These are phyloP conservation scores for Fistulinella prunicolor DNA, from an alignment of 768 basidiomycete genomes.

Conservation along the genomic window DNA sequence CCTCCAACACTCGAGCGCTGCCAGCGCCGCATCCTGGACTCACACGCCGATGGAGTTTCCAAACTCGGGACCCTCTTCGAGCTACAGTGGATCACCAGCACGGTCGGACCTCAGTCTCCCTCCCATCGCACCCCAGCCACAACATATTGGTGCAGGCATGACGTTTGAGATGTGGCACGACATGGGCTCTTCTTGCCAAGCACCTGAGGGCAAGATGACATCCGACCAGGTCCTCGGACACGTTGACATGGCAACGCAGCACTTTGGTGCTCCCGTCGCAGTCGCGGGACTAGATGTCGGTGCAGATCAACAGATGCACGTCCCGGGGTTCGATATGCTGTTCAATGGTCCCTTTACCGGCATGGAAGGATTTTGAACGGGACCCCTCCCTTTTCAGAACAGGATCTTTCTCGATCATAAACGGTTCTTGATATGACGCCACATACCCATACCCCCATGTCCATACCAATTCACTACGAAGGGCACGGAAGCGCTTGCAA, in stretches of 20 bases:
- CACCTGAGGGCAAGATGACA: background rate
- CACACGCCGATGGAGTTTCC: conserved; percentile 14
- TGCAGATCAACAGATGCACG: conserved; percentile 2
- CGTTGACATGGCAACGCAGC: conserved; percentile 2
- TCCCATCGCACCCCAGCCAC: conserved; percentile 28
- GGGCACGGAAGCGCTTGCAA: too few species aligned
- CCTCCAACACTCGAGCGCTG: conserved; percentile 3
- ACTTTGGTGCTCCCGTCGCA: background rate
- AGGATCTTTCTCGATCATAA: too few species aligned
- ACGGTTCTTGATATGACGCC: too few species aligned
- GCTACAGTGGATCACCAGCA: conserved; percentile 43
- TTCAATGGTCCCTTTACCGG: conserved; percentile 10
- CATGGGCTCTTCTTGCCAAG: background rate
- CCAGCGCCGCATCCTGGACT: conserved; percentile 12
- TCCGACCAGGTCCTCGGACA: background rate
- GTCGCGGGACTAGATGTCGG: conserved; percentile 8
- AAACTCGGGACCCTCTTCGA: conserved; percentile 38
- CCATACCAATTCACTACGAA: too few species aligned
- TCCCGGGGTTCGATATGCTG: conserved; percentile 15
- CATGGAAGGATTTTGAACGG: conserved; percentile 16
- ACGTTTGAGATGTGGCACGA: conserved; percentile 25
- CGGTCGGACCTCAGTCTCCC: conserved; percentile 30
- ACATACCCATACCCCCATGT: too few species aligned
- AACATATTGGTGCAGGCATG: conserved; percentile 4
- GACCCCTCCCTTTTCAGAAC: too few species aligned